Evolutionary conservation across 345 rosid genomes (phyloP), one percentile per base, ranked within the genome.

Genomic region (Physaria fendleri): DNA sequence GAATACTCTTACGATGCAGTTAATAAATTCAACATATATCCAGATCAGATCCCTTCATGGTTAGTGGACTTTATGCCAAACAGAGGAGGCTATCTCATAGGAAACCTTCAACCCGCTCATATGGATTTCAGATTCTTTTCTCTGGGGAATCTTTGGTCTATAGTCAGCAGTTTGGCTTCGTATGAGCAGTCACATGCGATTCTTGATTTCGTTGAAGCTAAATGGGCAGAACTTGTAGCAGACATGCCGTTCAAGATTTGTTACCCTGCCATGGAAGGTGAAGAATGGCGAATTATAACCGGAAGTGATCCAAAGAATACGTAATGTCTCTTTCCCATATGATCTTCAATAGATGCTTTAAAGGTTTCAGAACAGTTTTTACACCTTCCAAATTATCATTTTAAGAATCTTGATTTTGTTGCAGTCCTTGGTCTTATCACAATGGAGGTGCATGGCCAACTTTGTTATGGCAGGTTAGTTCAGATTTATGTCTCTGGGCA

Each of bases 401-500:
- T 21, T 13, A 6, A 56, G 50, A 21, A 63, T 46, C 40, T 74
- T 30, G 44, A 24, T 72, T 59, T 57, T 62, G 32, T 53, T 77
- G 81, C 84, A 90, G 97, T 29, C 86, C 96, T 8, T 90, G 97
- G 97, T 87, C 97, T 44, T 90, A 91, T 66, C 96, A 88, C 78
- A 91, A 91, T 67, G 98, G 83, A 61, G 98, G 98, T 38, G 70
- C 96, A 33, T 91, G 96, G 95, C 96, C 98, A 63, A 91, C 96
- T 57, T 65, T 91, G 77, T 83, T 91, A 54, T 88, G 98, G 96
- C 96, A 87, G 97, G 97, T 90, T 68, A 71, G 90, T 78, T 47
- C 39, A 30, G 21, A 53, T 6, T 51, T 42, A 15, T 34, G 1
- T 60, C 21, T 65, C n/a, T 24, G 8, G 5, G 12, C 28, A 6